Base-by-base conservation (phyloP, 441 rosid species). In the Eruca vesicaria region DNA sequence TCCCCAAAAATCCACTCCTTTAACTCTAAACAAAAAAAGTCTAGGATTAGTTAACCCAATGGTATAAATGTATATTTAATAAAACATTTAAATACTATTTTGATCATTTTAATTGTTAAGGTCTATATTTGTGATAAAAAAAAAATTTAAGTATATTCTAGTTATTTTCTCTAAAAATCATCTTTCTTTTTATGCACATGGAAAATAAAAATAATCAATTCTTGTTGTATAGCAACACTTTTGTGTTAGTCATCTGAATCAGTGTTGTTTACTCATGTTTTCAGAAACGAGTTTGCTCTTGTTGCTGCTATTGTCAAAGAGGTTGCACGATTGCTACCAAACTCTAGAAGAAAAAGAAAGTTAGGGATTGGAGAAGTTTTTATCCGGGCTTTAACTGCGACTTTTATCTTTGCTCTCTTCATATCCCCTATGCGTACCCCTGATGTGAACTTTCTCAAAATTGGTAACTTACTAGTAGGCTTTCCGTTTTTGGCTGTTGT, bases 241-340 rank as follows among this genome's bases (percentile, higher is more conserved):
- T 57, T 58, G 23, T 70, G 18, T 15, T 69, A 6, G 35, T 38
- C 28, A 10, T 38, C 31, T 60, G 14, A 56, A 48, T 61, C 23
- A 43, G 58, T 31, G 59, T 70, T 9, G 14, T 43, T 60, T 4
- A 19, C 55, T 29, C 20, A 7, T 45, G 23, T 70, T 45, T 71
- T n/a, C 61, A 71, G 68, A 62, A 71, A 71, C 48, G 75, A 71
- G 21, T 71, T 71, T 61, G 16, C 50, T 62, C 61, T 71, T 71
- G 61, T 71, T 5, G 68, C 35, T 35, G 61, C 75, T 7, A 61
- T 71, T 61, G 68, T 61, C 32, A 71, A 45, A 71, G 61, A 62
- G 2, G 68, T 71, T 31, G 5, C 68, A 71, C 31, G 75, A 48
- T 19, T 61, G 45, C n/a, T 71, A 48, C 29, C 59, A 55, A 55